Evolutionary conservation across 106 monocot species (phyloP).

Genomic region (Alisma plantagoaquatica): DNA sequence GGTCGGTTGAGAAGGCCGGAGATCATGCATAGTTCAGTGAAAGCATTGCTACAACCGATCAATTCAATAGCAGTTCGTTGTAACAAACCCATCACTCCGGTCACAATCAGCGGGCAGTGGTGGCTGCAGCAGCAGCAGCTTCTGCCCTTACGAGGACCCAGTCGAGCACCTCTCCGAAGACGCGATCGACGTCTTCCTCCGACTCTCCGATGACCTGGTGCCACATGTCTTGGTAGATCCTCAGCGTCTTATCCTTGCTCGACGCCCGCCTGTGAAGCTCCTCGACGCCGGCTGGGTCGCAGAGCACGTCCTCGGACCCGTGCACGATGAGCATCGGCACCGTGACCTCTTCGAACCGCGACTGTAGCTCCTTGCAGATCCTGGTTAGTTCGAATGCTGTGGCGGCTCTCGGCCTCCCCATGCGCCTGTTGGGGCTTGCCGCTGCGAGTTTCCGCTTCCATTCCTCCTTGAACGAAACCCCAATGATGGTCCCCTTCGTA

Average conservation of each 20-base stretch:
- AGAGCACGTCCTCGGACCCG: conserved; percentile 54
- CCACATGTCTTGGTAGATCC: conserved; percentile 64
- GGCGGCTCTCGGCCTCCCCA: conserved; percentile 42
- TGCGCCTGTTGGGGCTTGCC: conserved; percentile 39
- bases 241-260: conserved; percentile 66
- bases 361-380: conserved; percentile 54
- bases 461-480: no score
- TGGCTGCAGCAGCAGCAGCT: no score
- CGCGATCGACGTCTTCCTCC: conserved; percentile 61
- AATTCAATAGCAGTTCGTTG: no score
- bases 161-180: conserved; percentile 50
- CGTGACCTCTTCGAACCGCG: no score
- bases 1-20: no score
- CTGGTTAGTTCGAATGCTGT: conserved; percentile 61
- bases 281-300: conserved; percentile 60
- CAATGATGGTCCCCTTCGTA: conserved; percentile 58
- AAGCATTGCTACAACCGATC: no score
- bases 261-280: conserved; percentile 45
- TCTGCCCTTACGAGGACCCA: conserved; percentile 41
- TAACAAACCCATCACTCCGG: no score
- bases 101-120: no score
- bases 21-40: no score
- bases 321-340: conserved; percentile 63
- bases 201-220: conserved; percentile 74
- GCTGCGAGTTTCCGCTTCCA: conserved; percentile 48